Base-by-base conservation (phyloP, 2,329 filamentous ascomycete genomes). In the Calonectria hongkongensis region DNA sequence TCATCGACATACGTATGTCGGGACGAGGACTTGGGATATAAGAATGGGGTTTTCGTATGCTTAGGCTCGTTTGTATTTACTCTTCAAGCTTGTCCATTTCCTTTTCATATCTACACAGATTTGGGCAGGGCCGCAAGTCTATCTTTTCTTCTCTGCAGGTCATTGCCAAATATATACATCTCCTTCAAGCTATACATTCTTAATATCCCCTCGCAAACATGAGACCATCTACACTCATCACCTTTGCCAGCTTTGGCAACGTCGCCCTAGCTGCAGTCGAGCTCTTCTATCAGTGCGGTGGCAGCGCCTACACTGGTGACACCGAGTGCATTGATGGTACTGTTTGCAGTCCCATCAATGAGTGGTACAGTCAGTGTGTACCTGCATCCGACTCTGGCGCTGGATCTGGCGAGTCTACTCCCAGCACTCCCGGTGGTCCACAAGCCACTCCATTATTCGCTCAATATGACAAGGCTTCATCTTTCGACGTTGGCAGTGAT, bases 341-440 rank as follows among this genome's bases (percentile, higher is more conserved):
- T 36, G 62, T 70, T 15, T 79, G 75, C 43, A 74, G 71, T 6
- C 30, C 54, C 36, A 62, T 71, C 21, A 79, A 72, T 36, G 74
- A 78, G 27, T 78, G 73, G 75, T 78, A 79, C 47, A 78, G 77
- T 41, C 74, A 78, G 64, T 79, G 73, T 16, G 36, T 76, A 12
- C 75, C 75, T 18, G 16, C 36, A 25, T 54, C 68, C 30, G 60
- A 39, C 33, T 51, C 18, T 21, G 43, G n/a, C 21, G 25, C 45
- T 48, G 45, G 64, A 9, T 66, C 39, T 30, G 66, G 33, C 12
- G 36, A 30, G 21, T 36, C 36, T n/a, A 28, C 47, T 7, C 25
- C 36, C 6, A 12, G 45, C 9, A 43, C 33, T 15, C 63, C 63
- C 15, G 43, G 21, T 15, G 4, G 36, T 18, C 15, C 54, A 16